Base-by-base conservation (phyloP, 1,139 yeast genomes). In the Taphrina sp. region DNA sequence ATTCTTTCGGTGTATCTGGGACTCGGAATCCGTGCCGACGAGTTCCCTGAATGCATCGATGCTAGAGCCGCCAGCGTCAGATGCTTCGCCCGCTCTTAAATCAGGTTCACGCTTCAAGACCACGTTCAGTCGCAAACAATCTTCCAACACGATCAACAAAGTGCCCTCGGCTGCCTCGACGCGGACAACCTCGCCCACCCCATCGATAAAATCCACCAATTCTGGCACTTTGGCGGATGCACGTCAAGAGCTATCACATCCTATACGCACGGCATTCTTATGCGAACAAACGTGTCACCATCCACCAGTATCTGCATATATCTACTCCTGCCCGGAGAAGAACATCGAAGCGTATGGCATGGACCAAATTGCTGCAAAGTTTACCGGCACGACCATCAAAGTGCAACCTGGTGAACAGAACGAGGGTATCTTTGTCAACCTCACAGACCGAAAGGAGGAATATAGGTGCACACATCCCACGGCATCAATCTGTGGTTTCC, bases 211-310 rank as follows among this genome's bases (percentile, higher is more conserved):
- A 79, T 63, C 67, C 69, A 31, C 64, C 64, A 49, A 67, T 76
- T 16, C 94, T 8, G 29, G 37, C 19, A 33, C 44, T 20, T 39
- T 33, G 17, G 23, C 26, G 26, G 54, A 49, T 10, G 39, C 23
- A 26, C 26, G 33, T 1, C 17, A 34, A 10, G 33, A 22, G 7
- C 34, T 49, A 2, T 17, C 43, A 2, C 29, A 33, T 7, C 54
- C 54, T 3, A 39, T 49, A 10, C 43, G 44, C 14, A 49, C 54
- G 5, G 45, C 54, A 19, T 73, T 85, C 60, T 70, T 85, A 60
- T 77, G 85, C 58, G 95, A 85, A 67, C 95, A 85, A 68, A 92
- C 85, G n/a, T 79, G 84, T 52, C 95, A 85, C 68, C 95, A 85
- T 66, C 94, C 95, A 5, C 92, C 94, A 24, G 81, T 83, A 29